Percentiles rank a stretch among this genome's conserved stretches.
phyloP scores from a whole-genome alignment of 805 yeast genomes.

The Candida ipomoeae region DNA sequence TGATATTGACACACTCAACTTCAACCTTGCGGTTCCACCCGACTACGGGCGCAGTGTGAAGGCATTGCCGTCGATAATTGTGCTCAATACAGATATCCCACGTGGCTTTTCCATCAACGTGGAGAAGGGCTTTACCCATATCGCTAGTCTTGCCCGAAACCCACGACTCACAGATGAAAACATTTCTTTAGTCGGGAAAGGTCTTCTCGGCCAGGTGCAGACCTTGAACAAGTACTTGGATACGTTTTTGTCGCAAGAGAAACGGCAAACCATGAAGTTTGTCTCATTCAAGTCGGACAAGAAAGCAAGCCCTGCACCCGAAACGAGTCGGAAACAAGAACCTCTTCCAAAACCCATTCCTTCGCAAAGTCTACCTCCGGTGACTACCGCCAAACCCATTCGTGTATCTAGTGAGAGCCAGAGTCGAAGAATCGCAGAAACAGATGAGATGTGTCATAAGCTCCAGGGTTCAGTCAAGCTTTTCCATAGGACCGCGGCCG shows the following conservation, averaged over 20 bases:
- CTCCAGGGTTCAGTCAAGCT: conserved; percentile 23
- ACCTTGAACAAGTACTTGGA: conserved; percentile 60
- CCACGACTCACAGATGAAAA: conserved; percentile 17
- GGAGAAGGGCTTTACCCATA: conserved; percentile 58
- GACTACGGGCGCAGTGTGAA: conserved; percentile 46
- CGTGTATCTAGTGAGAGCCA: neutral
- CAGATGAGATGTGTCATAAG: conserved; percentile 28
- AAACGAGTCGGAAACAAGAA: neutral
- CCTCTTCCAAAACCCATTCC: neutral
- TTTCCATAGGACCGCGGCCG: conserved; percentile 24
- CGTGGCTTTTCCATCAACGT: conserved; percentile 62
- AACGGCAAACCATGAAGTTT: conserved; percentile 58
- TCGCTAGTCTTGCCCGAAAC: conserved; percentile 26
- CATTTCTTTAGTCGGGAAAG: conserved; percentile 41
- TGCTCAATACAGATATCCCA: conserved; percentile 65
- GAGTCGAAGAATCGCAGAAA: neutral
- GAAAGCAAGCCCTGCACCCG: neutral
- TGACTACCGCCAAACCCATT: neutral
- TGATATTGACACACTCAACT: conserved; percentile 50
- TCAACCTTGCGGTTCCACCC: conserved; percentile 52
- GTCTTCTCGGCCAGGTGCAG: conserved; percentile 50
- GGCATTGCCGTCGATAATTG: conserved; percentile 47
- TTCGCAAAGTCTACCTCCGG: neutral
- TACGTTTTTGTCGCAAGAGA: conserved; percentile 52
- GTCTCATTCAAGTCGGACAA: conserved; percentile 31